Evolutionary conservation across 768 basidiomycete species (phyloP).

Genomic region (Mycena belliarum): DNA sequence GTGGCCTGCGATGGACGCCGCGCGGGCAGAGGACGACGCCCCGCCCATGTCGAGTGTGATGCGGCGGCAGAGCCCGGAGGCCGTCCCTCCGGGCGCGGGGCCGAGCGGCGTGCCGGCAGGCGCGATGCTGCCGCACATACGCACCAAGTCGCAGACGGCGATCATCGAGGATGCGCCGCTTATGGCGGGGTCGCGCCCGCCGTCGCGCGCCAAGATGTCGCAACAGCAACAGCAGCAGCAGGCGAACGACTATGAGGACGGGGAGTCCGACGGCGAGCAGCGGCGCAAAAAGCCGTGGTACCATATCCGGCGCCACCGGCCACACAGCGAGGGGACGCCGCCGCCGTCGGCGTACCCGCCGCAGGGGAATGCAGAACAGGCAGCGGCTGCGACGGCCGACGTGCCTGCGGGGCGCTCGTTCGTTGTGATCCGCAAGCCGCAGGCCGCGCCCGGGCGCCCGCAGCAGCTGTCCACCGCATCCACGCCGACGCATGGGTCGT

Average conservation of each 20-base stretch:
- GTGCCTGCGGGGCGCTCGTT: constrained; percentile 55
- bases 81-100: constrained; percentile 23
- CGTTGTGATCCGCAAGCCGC: constrained; percentile 68
- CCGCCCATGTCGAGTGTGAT: constrained; percentile 54
- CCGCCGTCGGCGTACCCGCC: constrained; percentile 25
- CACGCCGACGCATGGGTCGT: constrained; percentile 23
- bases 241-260: constrained; percentile 36
- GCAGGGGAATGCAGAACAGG: constrained; percentile 38
- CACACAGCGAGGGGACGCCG: constrained; percentile 54
- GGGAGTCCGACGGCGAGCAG: constrained; percentile 44
- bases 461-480: constrained; percentile 33
- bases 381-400: constrained; percentile 32
- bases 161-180: constrained; percentile 68
- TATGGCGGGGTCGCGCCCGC: constrained; percentile 22
- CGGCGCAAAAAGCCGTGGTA: constrained; percentile 75
- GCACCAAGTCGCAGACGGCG: constrained; percentile 82
- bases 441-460: constrained; percentile 36
- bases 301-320: constrained; percentile 57
- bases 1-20: constrained; percentile 28
- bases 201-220: constrained; percentile 9
- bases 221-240: constrained; percentile 3
- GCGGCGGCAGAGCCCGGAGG: constrained; percentile 37
- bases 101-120: constrained; percentile 49
- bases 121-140: constrained; percentile 65
- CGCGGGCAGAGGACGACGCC: constrained; percentile 37